phyloP scores from a whole-genome alignment of 805 yeast genomes.

The Kodamaea kaohsiungensis region DNA sequence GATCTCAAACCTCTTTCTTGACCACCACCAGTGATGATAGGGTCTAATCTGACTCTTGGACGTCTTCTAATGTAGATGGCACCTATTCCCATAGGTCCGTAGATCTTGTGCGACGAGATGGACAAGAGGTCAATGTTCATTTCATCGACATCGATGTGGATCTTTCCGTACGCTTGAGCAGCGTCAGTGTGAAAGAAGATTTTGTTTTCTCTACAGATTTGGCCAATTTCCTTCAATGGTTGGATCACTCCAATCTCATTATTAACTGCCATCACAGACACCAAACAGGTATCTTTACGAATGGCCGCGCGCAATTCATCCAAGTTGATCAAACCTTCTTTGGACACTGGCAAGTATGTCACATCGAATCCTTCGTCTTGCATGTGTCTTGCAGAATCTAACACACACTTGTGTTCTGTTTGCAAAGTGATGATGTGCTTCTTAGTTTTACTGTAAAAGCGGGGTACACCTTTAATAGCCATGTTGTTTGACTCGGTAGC shows the following conservation, averaged over 20 bases:
- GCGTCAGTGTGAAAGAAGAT: conserved; percentile 97
- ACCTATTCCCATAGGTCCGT: conserved; percentile 98
- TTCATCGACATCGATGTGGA: conserved; percentile 88
- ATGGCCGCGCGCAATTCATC: conserved; percentile 80
- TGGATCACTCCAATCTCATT: conserved; percentile 98
- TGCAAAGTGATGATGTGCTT: conserved; percentile 93
- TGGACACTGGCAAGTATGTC: conserved; percentile 82
- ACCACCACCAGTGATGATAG: conserved; percentile 96
- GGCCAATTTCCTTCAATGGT: conserved; percentile 92
- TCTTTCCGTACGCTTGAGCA: conserved; percentile 96
- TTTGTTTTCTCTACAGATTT: conserved; percentile 80
- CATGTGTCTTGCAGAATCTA: conserved; percentile 91
- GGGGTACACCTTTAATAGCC: conserved; percentile 93
- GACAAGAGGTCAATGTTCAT: conserved; percentile 92
- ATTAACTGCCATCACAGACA: conserved; percentile 95
- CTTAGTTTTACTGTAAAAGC: conserved; percentile 87
- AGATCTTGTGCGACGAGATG: conserved; percentile 92
- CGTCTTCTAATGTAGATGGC: conserved; percentile 95
- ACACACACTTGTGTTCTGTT: conserved; percentile 98
- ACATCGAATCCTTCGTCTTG: conserved; percentile 97
- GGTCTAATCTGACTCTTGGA: conserved; percentile 96
- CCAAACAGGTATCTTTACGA: conserved; percentile 86
- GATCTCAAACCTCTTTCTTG: conserved; percentile 98
- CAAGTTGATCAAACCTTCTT: conserved; percentile 77
- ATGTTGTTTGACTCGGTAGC: conserved; percentile 97